Base-by-base conservation (phyloP, 2,329 filamentous ascomycete genomes). In the Chaetomium sp. region DNA sequence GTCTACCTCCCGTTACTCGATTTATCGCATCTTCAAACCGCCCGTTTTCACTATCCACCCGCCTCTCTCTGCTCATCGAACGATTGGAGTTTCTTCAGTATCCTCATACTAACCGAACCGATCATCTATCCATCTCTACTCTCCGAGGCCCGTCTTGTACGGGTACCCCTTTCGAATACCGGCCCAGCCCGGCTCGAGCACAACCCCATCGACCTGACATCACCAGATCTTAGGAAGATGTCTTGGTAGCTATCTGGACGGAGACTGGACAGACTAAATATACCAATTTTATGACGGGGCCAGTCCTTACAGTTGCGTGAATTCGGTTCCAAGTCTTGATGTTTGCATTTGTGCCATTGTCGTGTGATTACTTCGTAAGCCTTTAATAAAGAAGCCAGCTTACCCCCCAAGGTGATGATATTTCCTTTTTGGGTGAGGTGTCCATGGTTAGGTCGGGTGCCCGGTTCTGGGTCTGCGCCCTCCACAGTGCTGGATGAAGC, bases 181-280 rank as follows among this genome's bases (percentile, higher is more conserved):
- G 37, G 19, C 40, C 14, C 19, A n/a, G 45, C 54, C 49, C 46
- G 40, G 40, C 10, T 38, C 34, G 35, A 47, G 19, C 19, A 27
- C 19, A 55, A 32, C 37, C 52, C 55, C 37, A 48, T 58, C 54
- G 40, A 47, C 53, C 43, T 43, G 38, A 36, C 42, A 53, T 55
- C 53, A 57, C 27, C 55, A 59, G 47, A 62, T 64, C 43, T 59
- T 56, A 55, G 54, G 55, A 32, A 54, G 59, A 53, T 60, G 57
- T 57, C 54, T 50, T 55, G 55, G 47, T 27, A 43, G 52, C 53
- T 46, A 60, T 61, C 35, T 62, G 61, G 52, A 57, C 56, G 58
- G 57, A 63, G 54, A 54, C 58, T 54, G 49, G 56, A 46, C 45
- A 56, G 57, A 53, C 38, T 19, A 53, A 60, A 62, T 61, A 64